These are phyloP conservation scores for Alloteropsis semialata DNA, from an alignment of 176 grass and related monocot genomes.

Conservation along the genomic window DNA sequence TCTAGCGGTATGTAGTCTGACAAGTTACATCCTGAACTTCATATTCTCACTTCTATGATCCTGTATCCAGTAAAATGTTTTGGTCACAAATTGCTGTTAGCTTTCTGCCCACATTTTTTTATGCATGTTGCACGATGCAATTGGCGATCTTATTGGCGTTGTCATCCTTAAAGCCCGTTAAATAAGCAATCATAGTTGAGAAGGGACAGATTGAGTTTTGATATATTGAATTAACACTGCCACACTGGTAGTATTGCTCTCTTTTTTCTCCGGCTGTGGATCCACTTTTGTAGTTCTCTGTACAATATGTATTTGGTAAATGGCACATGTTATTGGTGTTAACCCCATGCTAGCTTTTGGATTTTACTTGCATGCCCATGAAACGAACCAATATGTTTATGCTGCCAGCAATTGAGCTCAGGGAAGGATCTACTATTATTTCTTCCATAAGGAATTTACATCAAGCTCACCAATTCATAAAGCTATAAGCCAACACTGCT, in stretches of 20 bases:
- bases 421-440: background rate
- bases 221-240: constrained; percentile 6
- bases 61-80: background rate
- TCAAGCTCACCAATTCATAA: background rate
- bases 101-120: background rate
- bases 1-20: constrained; percentile 71
- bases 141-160: background rate
- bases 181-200: constrained; percentile 17
- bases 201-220: background rate
- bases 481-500: background rate
- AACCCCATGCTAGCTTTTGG: background rate
- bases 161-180: background rate
- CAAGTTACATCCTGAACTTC: background rate
- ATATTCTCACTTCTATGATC: background rate
- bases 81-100: background rate
- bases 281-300: constrained; percentile 12
- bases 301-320: background rate
- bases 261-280: background rate
- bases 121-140: background rate
- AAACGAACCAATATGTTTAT: background rate
- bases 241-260: background rate
- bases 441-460: constrained; percentile 13
- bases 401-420: background rate
- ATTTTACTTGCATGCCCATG: background rate
- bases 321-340: constrained; percentile 5